Percentiles rank a stretch among this genome's conserved stretches.
phyloP scores from a whole-genome alignment of 2,329 filamentous ascomycete species.

The Bretziella fagacearum region DNA sequence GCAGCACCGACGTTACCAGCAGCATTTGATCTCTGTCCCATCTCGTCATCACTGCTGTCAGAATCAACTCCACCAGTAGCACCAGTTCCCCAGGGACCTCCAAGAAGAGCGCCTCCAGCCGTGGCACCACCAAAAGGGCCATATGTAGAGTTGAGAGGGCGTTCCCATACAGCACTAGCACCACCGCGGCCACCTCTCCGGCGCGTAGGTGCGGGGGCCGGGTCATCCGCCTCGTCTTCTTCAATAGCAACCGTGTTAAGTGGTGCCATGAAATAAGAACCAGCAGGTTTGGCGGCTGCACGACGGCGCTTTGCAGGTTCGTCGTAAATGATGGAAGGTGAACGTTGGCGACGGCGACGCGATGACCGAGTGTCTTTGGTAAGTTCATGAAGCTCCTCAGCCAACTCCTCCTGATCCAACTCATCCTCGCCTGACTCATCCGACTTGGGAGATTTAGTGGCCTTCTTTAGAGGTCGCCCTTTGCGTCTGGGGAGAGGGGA shows the following conservation, averaged over 20 bases:
- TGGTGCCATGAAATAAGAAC: conserved; percentile 70
- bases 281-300: conserved; percentile 43
- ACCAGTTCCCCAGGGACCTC: conserved; percentile 55
- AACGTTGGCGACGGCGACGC: conserved; percentile 28
- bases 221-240: conserved; percentile 52
- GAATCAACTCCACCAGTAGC: conserved; percentile 71
- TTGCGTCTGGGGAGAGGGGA: conserved; percentile 28
- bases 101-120: conserved; percentile 53
- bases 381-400: conserved; percentile 48
- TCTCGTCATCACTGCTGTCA: conserved; percentile 93
- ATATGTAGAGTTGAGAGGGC: conserved; percentile 71
- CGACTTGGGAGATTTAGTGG: conserved; percentile 26
- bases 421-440: conserved; percentile 31
- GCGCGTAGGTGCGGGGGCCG: conserved; percentile 50
- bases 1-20: conserved; percentile 47
- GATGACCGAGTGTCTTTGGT: conserved; percentile 36
- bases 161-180: conserved; percentile 49
- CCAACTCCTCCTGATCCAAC: conserved; percentile 46
- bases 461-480: conserved; percentile 24
- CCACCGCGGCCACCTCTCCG: conserved; percentile 47
- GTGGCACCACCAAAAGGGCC: conserved; percentile 84
- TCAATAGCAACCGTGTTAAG: conserved; percentile 47
- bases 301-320: conserved; percentile 36
- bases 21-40: conserved; percentile 40
- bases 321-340: conserved; percentile 42